phyloP scores from a whole-genome alignment of 1,284 basidiomycete species.

The Puccinia coronata region DNA sequence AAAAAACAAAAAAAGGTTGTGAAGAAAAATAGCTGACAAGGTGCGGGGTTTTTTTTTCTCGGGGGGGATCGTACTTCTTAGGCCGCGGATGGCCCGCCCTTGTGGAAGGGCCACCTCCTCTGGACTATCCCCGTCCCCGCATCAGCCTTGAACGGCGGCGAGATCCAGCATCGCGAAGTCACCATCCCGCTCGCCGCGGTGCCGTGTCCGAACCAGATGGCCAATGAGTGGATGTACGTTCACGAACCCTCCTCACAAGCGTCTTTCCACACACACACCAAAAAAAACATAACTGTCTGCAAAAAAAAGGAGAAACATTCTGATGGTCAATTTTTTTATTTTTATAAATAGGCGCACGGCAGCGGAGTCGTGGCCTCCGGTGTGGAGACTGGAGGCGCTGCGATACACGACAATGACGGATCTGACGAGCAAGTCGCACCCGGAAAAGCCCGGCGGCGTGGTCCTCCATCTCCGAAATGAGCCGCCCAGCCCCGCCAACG shows the following conservation, averaged over 20 bases:
- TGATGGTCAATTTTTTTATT: not conserved
- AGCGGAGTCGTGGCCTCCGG: slow-evolving; percentile 21
- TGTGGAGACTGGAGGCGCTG: slow-evolving; percentile 19
- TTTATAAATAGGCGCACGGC: not conserved
- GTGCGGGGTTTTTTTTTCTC: not conserved
- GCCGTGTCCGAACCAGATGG: not conserved
- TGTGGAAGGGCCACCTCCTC: slow-evolving; percentile 28
- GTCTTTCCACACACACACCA: no score
- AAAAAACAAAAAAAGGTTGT: not conserved
- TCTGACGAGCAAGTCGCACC: not conserved
- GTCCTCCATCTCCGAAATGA: slow-evolving; percentile 10
- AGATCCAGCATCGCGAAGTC: slow-evolving; percentile 13
- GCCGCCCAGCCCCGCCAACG: not conserved
- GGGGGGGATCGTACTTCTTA: not conserved
- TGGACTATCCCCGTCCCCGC: slow-evolving; percentile 15
- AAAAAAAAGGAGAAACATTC: not conserved
- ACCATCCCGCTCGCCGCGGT: slow-evolving; percentile 16
- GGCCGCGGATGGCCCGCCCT: slow-evolving; percentile 8
- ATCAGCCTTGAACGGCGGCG: not conserved
- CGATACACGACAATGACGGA: slow-evolving; percentile 17
- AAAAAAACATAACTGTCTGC: not conserved
- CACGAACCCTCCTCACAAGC: no score
- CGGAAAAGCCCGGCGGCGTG: not conserved
- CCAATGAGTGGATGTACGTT: slow-evolving; percentile 24
- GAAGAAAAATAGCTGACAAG: no score